Base-by-base conservation (phyloP, 176 grass and related monocot species). In the Cymbopogon citratus region DNA sequence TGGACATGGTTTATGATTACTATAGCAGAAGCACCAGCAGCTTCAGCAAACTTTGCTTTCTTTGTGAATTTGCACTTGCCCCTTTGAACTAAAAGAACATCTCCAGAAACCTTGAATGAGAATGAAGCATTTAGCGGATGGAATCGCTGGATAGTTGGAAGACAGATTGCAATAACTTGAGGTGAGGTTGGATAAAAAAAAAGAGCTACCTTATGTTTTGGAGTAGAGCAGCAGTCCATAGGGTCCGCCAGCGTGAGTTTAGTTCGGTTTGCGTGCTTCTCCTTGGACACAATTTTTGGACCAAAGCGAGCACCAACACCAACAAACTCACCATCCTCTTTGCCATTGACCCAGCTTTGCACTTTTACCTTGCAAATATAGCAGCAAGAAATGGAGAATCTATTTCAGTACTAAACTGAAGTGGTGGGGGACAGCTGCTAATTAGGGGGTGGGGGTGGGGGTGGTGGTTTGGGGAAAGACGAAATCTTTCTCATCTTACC, bases 261-360 rank as follows among this genome's bases (percentile, higher is more conserved):
- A 66, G 89, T 89, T 80, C 92, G 71, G 79, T 88, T 95, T 6
- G 92, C 92, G 2, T 80, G 82, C 66, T 95, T 98, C 70, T 98
- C 92, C 83, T 98, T 98, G 26, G 95, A 98, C 21, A 79, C 95
- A 18, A 98, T 98, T 45, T 87, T 91, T 45, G 89, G 86, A 52
- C 95, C 95, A 57, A 98, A 98, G 9, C 95, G 86, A 25, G 95
- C 95, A 51, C 95, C 92, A 16, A 98, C 95, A 31, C 95, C 95
- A 48, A 98, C 95, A 74, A 91, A 95, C 75, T 98, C 92, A 8
- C 63, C 82, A 19, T 73, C 87, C 78, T 95, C 92, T 19, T 79
- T 81, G 49, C 67, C 52, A 27, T 90, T 81, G 35, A 95, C 79
- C 95, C 95, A 98, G 34, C 88, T 98, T 88, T 98, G 95, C 81